Evolutionary conservation across 2,329 filamentous ascomycete genomes (phyloP), one percentile per base, ranked within the genome.

Genomic region (Penicillium sp.): DNA sequence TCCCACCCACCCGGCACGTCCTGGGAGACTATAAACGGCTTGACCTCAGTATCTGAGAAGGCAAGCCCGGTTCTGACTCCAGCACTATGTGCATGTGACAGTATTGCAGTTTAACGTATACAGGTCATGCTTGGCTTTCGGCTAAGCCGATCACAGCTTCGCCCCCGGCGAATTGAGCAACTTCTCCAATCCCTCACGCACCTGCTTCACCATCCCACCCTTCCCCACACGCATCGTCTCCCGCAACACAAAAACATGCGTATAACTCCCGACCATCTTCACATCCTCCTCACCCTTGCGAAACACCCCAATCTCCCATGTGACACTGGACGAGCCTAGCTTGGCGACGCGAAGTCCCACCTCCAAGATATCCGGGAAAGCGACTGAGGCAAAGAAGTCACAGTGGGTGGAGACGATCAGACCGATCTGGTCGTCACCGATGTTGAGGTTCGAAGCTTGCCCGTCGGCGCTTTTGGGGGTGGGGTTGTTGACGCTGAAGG

Each of bases 221-320:
- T 79, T 75, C 25, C 82, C 84, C n/a, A 91, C 90, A 61, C 87
- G 84, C 65, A 88, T 86, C 15, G 85, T 89, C 39, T 83, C 82
- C 54, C 90, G 83, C 60, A 93, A 86, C n/a, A 96, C 90, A 78
- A 94, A 96, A 11, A 96, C 91, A 73, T 96, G 93, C 14, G 92
- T 84, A 71, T 95, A 92, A 67, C 90, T 89, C 1, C 92, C 92
- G 0, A 96, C 92, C 11, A 92, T 91, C 72, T 90, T 91, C 10
- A 95, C 91, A 20, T 84, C 80, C 1, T 91, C 86, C 2, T 88
- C 79, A 0, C 89, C 91, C 60, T 85, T 83, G 72, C 91, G 88
- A 70, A 97, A 98, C 1, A 98, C 83, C 0, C 88, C 95, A 59
- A 96, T 86, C 73, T 98, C 94, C 71, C 96, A 98, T 12, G 87